Conservation (phyloP, 2,329 filamentous ascomycete species). For the Lomentospora prolificans region DNA sequence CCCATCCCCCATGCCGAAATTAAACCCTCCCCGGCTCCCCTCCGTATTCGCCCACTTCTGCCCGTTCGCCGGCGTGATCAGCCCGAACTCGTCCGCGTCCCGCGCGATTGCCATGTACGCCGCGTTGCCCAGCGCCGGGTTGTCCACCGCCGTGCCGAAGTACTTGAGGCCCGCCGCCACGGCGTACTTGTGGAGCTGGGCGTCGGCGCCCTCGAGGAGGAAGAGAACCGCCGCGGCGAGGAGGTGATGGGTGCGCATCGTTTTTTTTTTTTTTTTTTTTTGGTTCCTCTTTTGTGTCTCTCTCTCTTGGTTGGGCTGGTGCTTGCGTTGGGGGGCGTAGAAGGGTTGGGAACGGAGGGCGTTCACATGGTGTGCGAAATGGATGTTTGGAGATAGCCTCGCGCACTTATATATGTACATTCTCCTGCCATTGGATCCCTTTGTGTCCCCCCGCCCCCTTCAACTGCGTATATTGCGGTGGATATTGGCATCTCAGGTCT, state of each 20-base stretch:
- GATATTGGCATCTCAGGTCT: no score
- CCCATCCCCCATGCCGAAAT: slow-evolving; percentile 46
- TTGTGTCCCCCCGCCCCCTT: no score
- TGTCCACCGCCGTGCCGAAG: slow-evolving; percentile 57
- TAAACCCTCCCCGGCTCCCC: slow-evolving; percentile 45
- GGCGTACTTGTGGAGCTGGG: slow-evolving; percentile 40
- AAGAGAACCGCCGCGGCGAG: background rate
- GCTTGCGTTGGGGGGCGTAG: no score
- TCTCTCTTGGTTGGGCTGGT: background rate
- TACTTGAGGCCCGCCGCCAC: slow-evolving; percentile 47
- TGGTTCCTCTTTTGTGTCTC: background rate
- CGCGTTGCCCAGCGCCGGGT: slow-evolving; percentile 40
- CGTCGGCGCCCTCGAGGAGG: background rate
- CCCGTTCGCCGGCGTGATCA: slow-evolving; percentile 54
- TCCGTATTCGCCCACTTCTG: slow-evolving; percentile 57
- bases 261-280: background rate
- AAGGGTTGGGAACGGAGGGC: no score
- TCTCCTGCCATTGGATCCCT: no score
- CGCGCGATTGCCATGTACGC: slow-evolving; percentile 46
- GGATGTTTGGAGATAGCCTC: no score
- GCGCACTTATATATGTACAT: no score
- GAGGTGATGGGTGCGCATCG: background rate
- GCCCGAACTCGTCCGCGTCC: slow-evolving; percentile 49
- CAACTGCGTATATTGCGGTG: no score
- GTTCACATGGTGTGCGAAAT: no score